Conservation (phyloP, 2,329 filamentous ascomycete species). For the Xylaria hypoxylon region DNA sequence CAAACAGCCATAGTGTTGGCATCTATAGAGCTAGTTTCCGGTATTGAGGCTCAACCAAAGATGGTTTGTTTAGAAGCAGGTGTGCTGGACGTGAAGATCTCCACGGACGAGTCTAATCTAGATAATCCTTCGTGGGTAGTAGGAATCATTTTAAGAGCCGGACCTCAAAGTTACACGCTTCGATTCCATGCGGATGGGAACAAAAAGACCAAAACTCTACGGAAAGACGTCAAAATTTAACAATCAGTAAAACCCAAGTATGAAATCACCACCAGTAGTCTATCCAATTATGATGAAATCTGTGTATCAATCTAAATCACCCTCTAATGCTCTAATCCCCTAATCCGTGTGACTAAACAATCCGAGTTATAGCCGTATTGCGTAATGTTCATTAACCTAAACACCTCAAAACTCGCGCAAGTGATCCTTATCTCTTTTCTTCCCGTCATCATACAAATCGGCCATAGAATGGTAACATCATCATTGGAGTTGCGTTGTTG, state of each 20-base stretch:
- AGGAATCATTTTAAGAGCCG: no score
- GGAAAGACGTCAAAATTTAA: background rate
- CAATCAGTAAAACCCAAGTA: background rate
- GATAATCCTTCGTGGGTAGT: no score
- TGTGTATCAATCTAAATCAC: background rate
- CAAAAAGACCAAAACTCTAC: background rate
- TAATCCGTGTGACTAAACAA: background rate
- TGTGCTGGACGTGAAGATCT: no score
- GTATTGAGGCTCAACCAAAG: no score
- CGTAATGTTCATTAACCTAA: background rate
- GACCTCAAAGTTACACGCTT: no score
- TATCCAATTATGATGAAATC: background rate
- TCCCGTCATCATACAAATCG: background rate
- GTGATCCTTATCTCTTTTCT: background rate
- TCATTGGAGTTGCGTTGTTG: background rate
- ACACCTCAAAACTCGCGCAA: background rate
- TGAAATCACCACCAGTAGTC: background rate
- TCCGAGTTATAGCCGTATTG: background rate
- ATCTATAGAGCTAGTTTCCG: background rate
- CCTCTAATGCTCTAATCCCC: background rate
- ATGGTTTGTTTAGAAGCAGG: no score
- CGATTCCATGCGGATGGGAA: no score
- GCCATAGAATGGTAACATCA: background rate
- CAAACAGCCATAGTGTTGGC: no score
- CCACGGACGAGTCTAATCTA: no score